Percentiles rank a stretch among this genome's conserved stretches.
These are phyloP conservation scores for Xylaria longipes DNA, from an alignment of 495 filamentous ascomycete genomes.

Conservation along the genomic window DNA sequence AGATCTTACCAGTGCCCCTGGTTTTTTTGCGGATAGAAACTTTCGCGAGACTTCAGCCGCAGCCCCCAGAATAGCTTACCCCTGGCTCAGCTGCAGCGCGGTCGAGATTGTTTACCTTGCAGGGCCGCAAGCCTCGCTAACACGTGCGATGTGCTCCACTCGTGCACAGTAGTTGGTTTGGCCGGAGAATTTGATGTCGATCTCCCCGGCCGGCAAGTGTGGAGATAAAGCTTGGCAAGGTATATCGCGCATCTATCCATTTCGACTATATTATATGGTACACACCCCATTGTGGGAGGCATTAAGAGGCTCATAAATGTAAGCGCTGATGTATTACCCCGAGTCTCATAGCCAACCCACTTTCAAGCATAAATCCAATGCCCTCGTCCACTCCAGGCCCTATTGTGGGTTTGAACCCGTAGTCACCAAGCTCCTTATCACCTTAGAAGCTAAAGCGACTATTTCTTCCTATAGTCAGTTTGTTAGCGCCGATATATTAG, in stretches of 20 bases:
- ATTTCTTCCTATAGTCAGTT: background rate
- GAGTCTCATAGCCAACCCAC: no score
- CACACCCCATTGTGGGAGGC: background rate
- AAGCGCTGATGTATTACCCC: no score
- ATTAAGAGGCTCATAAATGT: background rate
- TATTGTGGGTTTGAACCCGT: background rate
- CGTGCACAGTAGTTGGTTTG: background rate
- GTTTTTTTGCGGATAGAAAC: background rate
- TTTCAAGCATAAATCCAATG: background rate
- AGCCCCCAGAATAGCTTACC: background rate
- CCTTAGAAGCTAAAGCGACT: background rate
- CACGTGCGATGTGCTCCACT: background rate
- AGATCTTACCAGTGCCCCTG: background rate
- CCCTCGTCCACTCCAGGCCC: background rate
- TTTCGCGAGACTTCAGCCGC: constrained; percentile 1
- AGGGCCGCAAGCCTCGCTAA: background rate
- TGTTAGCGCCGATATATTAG: background rate
- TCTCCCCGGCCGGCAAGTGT: background rate
- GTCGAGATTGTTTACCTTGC: background rate
- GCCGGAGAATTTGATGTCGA: background rate
- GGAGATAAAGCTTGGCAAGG: background rate
- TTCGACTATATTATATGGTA: no score
- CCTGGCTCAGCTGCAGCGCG: background rate
- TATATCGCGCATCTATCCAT: background rate
- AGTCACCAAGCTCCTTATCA: background rate